phyloP scores from a whole-genome alignment of 345 rosid species.

The Salix koriyanagi region DNA sequence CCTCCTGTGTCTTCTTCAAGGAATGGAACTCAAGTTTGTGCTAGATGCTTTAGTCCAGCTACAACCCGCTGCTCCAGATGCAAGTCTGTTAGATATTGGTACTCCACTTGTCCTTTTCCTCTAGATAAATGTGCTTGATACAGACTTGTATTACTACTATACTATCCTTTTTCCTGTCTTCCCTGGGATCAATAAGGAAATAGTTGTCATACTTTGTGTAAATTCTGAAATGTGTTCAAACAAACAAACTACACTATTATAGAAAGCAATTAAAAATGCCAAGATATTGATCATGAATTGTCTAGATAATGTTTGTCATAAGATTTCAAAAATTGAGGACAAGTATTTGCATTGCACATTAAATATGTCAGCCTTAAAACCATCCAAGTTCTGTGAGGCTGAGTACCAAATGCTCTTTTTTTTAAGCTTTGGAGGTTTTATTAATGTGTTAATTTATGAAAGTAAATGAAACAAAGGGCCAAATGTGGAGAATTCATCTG shows the following conservation, averaged over 20 bases:
- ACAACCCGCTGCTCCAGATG: constrained; percentile 88
- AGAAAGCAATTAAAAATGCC: background rate
- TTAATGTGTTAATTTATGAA: background rate
- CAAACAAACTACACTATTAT: background rate
- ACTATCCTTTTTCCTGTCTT: background rate
- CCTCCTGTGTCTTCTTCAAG: constrained; percentile 40
- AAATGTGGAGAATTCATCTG: background rate
- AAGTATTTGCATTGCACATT: background rate
- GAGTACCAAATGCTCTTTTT: background rate
- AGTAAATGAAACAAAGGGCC: background rate
- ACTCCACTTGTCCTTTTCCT: constrained; percentile 14
- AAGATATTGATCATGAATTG: background rate
- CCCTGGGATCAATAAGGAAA: background rate
- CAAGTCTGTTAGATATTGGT: constrained; percentile 86
- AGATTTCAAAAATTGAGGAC: background rate
- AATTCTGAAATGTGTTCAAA: background rate
- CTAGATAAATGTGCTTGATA: background rate
- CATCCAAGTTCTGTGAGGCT: background rate
- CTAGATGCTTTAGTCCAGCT: constrained; percentile 61
- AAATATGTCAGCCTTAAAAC: background rate
- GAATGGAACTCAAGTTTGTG: constrained; percentile 57
- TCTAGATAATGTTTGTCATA: background rate
- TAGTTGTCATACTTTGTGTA: background rate
- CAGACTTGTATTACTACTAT: background rate
- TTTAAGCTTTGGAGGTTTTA: background rate